Evolutionary conservation across 192 early-diverging fungal species (phyloP), one percentile per base, ranked within the genome.

Genomic region (Gorgonomyces haynaldii): DNA sequence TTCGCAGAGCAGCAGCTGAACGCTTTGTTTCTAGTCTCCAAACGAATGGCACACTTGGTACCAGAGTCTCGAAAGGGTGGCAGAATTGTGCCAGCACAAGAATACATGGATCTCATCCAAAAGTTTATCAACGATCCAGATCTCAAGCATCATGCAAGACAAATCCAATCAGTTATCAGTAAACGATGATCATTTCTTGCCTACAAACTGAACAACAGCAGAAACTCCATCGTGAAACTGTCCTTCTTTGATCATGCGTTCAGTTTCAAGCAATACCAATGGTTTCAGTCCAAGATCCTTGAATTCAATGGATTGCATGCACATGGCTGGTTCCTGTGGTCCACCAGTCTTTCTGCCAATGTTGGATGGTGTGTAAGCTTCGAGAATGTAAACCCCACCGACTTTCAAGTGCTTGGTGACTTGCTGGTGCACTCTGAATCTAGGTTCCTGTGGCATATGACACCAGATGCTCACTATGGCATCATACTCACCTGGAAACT

Each of bases 311-410:
- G 9, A 8, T 9, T 16, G 16, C 8, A 22, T 6, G 22, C 46
- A 54, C 47, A 49, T 23, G 46, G 30, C 53, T 0, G 53, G 30
- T 13, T 45, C 36, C 30, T 35, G 26, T 3, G 53, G 53, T 0
- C 53, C 53, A 19, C 53, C 53, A n/a, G 53, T 54, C 9, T 35
- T 35, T 19, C 53, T 20, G 8, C 53, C 53, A 29, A 54, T 32
- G 25, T 54, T 54, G 12, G 6, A 12, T 19, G 53, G 53, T 3
- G 41, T 26, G 21, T 54, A 54, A 4, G 46, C 46, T 54, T 54
- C 53, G 0, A 54, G 53, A 21, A 54, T 24, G 22, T 32, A n/a
- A 8, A 52, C 15, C 2, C 53, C 53, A 4, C 53, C 48, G 8
- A 32, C 10, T 31, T 30, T 36, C 26, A 54, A 24, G 17, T 13